Base-by-base conservation (phyloP, 2,329 filamentous ascomycete species). In the Colletotrichum plurivorum region DNA sequence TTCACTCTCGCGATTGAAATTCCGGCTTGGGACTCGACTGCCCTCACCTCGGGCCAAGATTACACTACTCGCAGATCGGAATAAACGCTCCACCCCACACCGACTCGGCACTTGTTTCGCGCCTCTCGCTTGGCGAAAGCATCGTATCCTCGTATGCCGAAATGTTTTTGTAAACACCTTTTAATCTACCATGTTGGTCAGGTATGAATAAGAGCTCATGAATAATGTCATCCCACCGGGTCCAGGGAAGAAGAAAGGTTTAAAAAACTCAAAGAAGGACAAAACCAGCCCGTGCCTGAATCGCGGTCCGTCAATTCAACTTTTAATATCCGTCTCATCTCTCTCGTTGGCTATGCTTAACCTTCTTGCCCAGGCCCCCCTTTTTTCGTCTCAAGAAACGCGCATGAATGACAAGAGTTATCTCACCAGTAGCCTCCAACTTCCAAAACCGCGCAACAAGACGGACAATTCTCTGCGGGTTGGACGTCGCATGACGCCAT, bases 271-370 rank as follows among this genome's bases (percentile, higher is more conserved):
- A 54, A 69, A 31, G 43, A 45, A 48, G 10, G 27, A 31, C 27
- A 7, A 31, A 31, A 31, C 27, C 45, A 31, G 27, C 13, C 4
- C 13, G 46, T 49, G 3, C 66, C 48, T 59, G 61, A 55, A 15
- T 67, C 52, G 31, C 9, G 9, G 5, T 22, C n/a, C 27, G 12
- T 41, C 48, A 43, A 13, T 13, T 15, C 5, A 5, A 3, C 45
- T 48, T 41, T 52, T 52, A 39, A 60, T 52, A 25, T 54, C 63
- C 63, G 18, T 65, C 63, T 65, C 63, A 60, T 60, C 63, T 60
- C 25, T 45, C 10, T 36, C 10, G 49, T 20, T 16, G 41, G 48
- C 55, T 53, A 60, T 65, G 63, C 61, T 51, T 59, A 59, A 60
- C 27, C 18, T 13, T 18, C 12, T 31, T 54, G 39, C 25, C 31